A percentile compares a stretch with the other conserved stretches of the same genome.
Conservation (phyloP, 2,329 filamentous ascomycete genomes). For the Gliomastix tumulicola region DNA sequence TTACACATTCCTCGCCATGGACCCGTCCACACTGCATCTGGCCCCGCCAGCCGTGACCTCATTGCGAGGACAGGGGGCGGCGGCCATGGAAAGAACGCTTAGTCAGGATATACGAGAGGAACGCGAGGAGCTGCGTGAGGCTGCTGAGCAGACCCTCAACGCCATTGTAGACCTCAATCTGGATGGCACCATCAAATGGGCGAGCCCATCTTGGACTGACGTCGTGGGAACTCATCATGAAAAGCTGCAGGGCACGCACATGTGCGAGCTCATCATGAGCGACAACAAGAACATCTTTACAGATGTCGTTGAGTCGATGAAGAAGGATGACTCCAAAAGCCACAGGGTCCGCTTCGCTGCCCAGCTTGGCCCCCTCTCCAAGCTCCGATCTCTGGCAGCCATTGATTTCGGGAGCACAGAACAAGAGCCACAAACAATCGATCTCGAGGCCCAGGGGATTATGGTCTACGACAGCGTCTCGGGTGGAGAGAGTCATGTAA, state of each 20-base stretch:
- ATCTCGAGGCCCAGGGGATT: conserved; percentile 93
- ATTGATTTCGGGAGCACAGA: conserved; percentile 31
- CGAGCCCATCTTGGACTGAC: conserved; percentile 92
- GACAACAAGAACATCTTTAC: conserved; percentile 76
- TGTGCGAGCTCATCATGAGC: conserved; percentile 71
- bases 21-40: conserved; percentile 16
- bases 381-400: conserved; percentile 43
- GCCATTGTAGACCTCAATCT: conserved; percentile 92
- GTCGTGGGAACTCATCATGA: conserved; percentile 76
- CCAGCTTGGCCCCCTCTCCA: conserved; percentile 61
- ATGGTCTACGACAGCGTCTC: conserved; percentile 92
- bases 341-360: conserved; percentile 81
- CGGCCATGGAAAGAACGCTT: conserved; percentile 57
- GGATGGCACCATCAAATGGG: conserved; percentile 87
- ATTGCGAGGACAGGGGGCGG: conserved; percentile 40
- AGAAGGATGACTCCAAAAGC: conserved; percentile 86
- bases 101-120: conserved; percentile 91
- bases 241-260: conserved; percentile 66
- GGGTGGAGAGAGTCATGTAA: conserved; percentile 83
- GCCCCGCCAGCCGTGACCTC: conserved; percentile 47
- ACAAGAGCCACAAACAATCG: conserved; percentile 43
- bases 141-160: conserved; percentile 92
- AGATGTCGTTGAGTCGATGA: conserved; percentile 80
- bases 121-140: conserved; percentile 87
- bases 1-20: conserved; percentile 1